These are phyloP conservation scores for Pseudophaeomoniella oleicola DNA, from an alignment of 2,329 filamentous ascomycete species.

Conservation along the genomic window DNA sequence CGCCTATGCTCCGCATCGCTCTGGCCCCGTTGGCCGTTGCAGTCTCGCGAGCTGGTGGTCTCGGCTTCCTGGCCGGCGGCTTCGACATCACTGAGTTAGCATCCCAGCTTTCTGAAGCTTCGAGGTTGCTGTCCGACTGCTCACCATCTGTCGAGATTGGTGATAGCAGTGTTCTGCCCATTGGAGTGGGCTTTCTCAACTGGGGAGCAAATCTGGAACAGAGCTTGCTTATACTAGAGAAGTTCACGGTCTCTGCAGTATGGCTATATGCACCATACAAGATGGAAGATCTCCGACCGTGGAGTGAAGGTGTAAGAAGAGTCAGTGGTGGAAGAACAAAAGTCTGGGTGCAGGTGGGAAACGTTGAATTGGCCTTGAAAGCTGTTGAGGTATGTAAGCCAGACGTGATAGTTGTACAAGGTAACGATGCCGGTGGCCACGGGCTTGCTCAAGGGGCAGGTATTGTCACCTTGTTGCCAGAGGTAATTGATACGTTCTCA, in stretches of 20 bases:
- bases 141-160: slow-evolving; percentile 3
- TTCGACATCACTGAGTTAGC: slow-evolving; percentile 24
- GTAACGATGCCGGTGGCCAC: slow-evolving; percentile 40
- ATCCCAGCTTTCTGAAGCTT: slow-evolving; percentile 15
- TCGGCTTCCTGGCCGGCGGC: slow-evolving; percentile 45
- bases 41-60: slow-evolving; percentile 39
- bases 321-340: slow-evolving; percentile 24
- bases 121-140: slow-evolving; percentile 10
- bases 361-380: slow-evolving; percentile 31
- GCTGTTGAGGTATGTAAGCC: slow-evolving; percentile 22
- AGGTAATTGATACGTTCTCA: slow-evolving; percentile 28
- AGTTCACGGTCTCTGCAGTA: slow-evolving; percentile 20
- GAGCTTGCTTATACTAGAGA: slow-evolving; percentile 15
- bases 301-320: slow-evolving; percentile 29
- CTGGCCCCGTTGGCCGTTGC: slow-evolving; percentile 42
- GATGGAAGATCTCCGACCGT: slow-evolving; percentile 22
- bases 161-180: slow-evolving; percentile 15
- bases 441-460: slow-evolving; percentile 31
- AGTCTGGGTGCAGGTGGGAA: slow-evolving; percentile 40
- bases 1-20: slow-evolving; percentile 55
- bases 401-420: slow-evolving; percentile 39
- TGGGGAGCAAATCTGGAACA: slow-evolving; percentile 19
- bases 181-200: slow-evolving; percentile 25
- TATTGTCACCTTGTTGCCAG: slow-evolving; percentile 35
- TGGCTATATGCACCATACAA: slow-evolving; percentile 25